Base-by-base conservation (phyloP, 2,329 filamentous ascomycete genomes). In the Stromatinia cepivora region DNA sequence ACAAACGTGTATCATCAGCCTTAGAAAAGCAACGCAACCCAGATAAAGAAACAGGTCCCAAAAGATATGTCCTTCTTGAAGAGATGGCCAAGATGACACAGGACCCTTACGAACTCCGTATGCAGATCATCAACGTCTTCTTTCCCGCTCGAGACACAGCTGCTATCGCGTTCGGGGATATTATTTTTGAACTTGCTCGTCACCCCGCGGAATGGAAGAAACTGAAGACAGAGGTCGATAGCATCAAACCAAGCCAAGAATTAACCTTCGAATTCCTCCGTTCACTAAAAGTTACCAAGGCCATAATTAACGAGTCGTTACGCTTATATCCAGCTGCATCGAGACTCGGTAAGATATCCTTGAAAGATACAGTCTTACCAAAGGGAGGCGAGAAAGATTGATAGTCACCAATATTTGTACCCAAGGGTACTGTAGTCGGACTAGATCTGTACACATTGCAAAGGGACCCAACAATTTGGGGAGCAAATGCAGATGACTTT, bases 401-500 rank as follows among this genome's bases (percentile, higher is more conserved):
- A 0, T 70, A 72, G 36, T 70, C 69, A 4, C 75, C 77, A 2
- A 65, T 78, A 4, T 73, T 77, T 11, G 62, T 79, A 28, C 53
- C 57, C 13, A 72, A 71, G 57, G 76, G 75, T 63, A 70, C 36
- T 36, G 61, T 17, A 58, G 66, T 61, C 57, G 48, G 15, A 70
- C 67, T 70, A 11, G 28, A 56, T 20, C 50, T 61, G 28, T 20
- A 59, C 74, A 78, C 78, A 20, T 77, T 82, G 75, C 81, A 82
- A 62, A 75, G 80, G 4, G 71, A 76, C 2, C 68, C 71, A 20
- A 76, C 79, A 17, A 71, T 81, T 34, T 83, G 79, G 71, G 81
- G 81, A 20, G 68, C 71, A 0, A 76, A 80, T 56, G 75, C 78
- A 6, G 76, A 81, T 36, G 77, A 78, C 17, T 82, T 81, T 68